These are phyloP conservation scores for Otatea glauca DNA, from an alignment of 176 grass and related monocot genomes.

Conservation along the genomic window DNA sequence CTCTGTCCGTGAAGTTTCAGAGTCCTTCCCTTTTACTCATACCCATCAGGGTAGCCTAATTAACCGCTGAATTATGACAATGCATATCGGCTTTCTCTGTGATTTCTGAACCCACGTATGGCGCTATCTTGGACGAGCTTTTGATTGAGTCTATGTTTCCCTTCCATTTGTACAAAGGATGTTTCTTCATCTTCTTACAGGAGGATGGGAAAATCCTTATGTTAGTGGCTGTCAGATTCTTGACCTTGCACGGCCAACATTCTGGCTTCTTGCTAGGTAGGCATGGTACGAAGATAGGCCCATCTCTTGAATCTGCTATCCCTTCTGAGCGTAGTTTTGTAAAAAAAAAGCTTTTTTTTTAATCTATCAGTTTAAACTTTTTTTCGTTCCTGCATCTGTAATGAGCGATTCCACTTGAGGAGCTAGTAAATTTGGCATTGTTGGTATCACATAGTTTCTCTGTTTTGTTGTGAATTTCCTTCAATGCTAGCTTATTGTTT, in stretches of 20 bases:
- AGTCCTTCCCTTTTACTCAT: not conserved
- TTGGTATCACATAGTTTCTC: not conserved
- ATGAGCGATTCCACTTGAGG: not conserved
- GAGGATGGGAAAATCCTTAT: slow-evolving; percentile 50
- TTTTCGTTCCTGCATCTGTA: not conserved
- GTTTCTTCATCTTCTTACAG: not conserved
- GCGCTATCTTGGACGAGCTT: slow-evolving; percentile 55
- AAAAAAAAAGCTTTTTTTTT: not conserved
- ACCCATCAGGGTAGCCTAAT: not conserved
- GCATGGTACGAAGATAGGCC: slow-evolving; percentile 22
- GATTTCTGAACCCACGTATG: slow-evolving; percentile 18
- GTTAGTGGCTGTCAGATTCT: not conserved
- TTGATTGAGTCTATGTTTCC: slow-evolving; percentile 18
- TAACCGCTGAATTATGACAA: not conserved
- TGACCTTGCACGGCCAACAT: slow-evolving; percentile 18
- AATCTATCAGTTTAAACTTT: not conserved
- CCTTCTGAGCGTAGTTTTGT: slow-evolving; percentile 1
- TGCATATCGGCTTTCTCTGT: not conserved
- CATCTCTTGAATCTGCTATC: slow-evolving; percentile 19
- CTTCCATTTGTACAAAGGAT: not conserved
- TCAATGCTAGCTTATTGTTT: no score
- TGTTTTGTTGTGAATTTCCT: no score
- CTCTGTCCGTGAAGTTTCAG: no score
- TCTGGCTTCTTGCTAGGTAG: not conserved
- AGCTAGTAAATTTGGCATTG: not conserved